Evolutionary conservation across 2,329 filamentous ascomycete species (phyloP).

Genomic region (Penicillium crustosum): DNA sequence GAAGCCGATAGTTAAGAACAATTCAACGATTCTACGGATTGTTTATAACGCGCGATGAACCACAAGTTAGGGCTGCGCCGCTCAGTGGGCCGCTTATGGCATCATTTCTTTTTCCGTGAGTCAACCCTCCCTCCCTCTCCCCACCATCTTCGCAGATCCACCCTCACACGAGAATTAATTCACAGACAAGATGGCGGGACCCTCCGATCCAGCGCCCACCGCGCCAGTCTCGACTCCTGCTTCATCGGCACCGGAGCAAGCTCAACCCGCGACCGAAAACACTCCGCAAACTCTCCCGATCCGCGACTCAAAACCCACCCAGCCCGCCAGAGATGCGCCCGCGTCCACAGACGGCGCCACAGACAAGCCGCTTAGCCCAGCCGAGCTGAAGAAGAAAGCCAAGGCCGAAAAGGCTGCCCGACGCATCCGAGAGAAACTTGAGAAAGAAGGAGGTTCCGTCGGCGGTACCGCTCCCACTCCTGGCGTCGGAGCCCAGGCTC

Average conservation of each 20-base stretch:
- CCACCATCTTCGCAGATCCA: constrained; percentile 29
- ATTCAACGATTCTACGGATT: neutral
- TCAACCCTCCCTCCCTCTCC: constrained; percentile 29
- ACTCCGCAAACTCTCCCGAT: constrained; percentile 25
- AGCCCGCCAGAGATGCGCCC: constrained; percentile 24
- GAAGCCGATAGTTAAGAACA: neutral
- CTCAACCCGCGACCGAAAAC: constrained; percentile 21
- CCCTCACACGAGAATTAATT: constrained; percentile 22
- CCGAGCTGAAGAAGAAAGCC: constrained; percentile 82
- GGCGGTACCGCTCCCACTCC: constrained; percentile 37
- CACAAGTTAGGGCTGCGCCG: constrained; percentile 28
- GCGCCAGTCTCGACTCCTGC: constrained; percentile 17
- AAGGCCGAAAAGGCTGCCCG: constrained; percentile 90
- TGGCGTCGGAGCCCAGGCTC: constrained; percentile 33
- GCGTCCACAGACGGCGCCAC: constrained; percentile 23
- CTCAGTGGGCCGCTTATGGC: constrained; percentile 34
- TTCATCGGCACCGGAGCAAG: constrained; percentile 15
- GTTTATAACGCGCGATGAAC: neutral
- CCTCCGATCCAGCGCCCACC: constrained; percentile 24
- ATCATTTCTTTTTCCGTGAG: constrained; percentile 36
- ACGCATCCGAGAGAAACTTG: constrained; percentile 68
- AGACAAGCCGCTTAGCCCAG: constrained; percentile 47
- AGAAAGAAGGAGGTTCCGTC: constrained; percentile 47
- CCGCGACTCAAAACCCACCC: constrained; percentile 26
- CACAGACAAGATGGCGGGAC: constrained; percentile 29